Base-by-base conservation (phyloP, 2,329 filamentous ascomycete genomes). In the Fusarium paranaense region DNA sequence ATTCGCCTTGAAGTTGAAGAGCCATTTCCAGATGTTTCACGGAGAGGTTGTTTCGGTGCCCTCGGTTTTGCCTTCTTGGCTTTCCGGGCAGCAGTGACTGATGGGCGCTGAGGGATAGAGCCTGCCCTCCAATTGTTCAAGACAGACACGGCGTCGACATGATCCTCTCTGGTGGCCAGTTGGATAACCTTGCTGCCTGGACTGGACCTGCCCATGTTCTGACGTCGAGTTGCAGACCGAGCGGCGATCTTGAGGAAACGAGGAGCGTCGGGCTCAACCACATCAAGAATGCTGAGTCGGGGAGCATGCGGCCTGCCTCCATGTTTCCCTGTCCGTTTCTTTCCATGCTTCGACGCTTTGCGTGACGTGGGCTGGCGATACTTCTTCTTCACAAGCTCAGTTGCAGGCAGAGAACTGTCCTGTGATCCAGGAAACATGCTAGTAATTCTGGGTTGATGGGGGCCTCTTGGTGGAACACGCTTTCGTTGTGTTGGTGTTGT, bases 241-340 rank as follows among this genome's bases (percentile, higher is more conserved):
- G 89, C 90, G 60, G 91, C 91, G 76, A 93, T 86, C 68, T 86
- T 90, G 37, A 93, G 81, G 71, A 92, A 92, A 2, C 79, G 81
- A 2, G 91, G 91, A 1, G 89, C 88, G 66, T 84, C 76, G 2
- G 83, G 78, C 70, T 88, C 86, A 52, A 88, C 83, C 25, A 91
- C 86, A 79, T 92, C 90, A n/a, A 92, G 78, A 64, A 92, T 91
- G 73, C 90, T 88, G 22, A 92, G 83, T 22, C 79, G 81, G 5
- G 89, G 88, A n/a, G 87, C 82, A 2, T 73, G 57, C 38, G 25
- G 25, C 35, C 62, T 77, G 13, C 47, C 59, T 6, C 40, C 40
- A 10, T 66, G 66, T 33, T 45, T 61, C 27, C 40, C 16, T 25
- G 57, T 45, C 6, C 61, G 64, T 57, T 69, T 70, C 61, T 56